These are phyloP conservation scores for Trichoderma polysporum DNA, from an alignment of 2,329 filamentous ascomycete genomes.

Conservation along the genomic window DNA sequence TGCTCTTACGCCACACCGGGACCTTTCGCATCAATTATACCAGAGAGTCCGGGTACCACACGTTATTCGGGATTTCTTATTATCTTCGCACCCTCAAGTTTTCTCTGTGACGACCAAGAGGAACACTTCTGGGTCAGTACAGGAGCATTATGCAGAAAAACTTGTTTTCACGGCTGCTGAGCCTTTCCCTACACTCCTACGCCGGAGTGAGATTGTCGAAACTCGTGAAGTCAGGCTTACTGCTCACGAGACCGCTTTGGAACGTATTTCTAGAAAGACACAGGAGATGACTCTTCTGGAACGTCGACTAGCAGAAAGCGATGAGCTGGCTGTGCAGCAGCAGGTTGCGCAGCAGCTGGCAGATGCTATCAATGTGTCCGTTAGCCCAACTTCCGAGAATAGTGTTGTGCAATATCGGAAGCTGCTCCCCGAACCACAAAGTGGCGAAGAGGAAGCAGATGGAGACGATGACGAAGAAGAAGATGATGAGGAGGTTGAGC, in stretches of 20 bases:
- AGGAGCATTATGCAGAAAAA: conserved; percentile 80
- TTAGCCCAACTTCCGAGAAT: conserved; percentile 71
- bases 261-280: conserved; percentile 87
- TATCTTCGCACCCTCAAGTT: conserved; percentile 71
- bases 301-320: conserved; percentile 69
- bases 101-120: conserved; percentile 78
- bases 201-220: conserved; percentile 79
- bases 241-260: conserved; percentile 83
- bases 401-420: conserved; percentile 77
- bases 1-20: conserved; percentile 76
- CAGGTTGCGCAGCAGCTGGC: conserved; percentile 66
- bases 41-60: conserved; percentile 83
- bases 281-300: conserved; percentile 77
- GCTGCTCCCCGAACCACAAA: conserved; percentile 60
- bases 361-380: conserved; percentile 73
- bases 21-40: conserved; percentile 79
- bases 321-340: conserved; percentile 65
- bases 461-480: conserved; percentile 36
- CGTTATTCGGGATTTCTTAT: conserved; percentile 80
- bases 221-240: conserved; percentile 65
- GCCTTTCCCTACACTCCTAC: conserved; percentile 84
- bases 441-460: conserved; percentile 36
- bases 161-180: conserved; percentile 80
- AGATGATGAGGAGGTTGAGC: conserved; percentile 41
- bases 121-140: conserved; percentile 65